These are phyloP conservation scores for Bolboschoenoplectus hybrid DNA, from an alignment of 202 grass and related monocot genomes.

Conservation along the genomic window DNA sequence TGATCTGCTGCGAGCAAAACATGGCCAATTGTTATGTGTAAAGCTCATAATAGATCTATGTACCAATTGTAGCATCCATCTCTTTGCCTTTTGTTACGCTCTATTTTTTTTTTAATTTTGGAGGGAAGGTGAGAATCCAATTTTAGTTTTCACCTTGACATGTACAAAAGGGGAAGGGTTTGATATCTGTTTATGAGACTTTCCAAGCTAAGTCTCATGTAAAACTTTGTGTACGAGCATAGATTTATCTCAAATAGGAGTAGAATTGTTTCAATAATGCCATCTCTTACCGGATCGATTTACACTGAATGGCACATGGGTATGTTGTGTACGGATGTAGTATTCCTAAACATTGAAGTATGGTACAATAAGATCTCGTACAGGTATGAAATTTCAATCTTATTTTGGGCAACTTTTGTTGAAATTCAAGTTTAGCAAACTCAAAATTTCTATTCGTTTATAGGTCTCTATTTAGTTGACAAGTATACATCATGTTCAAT, in stretches of 20 bases:
- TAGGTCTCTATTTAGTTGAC: too few relatives aligned
- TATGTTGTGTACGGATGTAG: neutral
- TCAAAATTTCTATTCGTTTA: too few relatives aligned
- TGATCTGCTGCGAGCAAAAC: constrained; percentile 22
- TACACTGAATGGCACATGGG: constrained; percentile 10
- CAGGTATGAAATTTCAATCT: neutral
- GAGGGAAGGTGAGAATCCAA: constrained; percentile 6
- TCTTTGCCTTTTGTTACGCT: constrained; percentile 17
- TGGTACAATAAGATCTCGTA: neutral
- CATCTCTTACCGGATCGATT: neutral
- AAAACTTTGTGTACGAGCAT: constrained; percentile 18
- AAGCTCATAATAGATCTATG: constrained; percentile 35
- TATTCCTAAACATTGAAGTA: constrained; percentile 16
- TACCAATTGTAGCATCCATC: neutral
- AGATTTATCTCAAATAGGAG: constrained; percentile 18
- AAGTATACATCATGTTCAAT: too few relatives aligned
- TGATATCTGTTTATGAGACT: neutral
- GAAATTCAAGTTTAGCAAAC: too few relatives aligned
- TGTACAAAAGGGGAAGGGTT: constrained; percentile 28
- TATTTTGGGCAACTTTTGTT: neutral
- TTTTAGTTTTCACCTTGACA: neutral
- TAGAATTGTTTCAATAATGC: neutral
- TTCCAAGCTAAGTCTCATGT: neutral
- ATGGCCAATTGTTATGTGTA: constrained; percentile 8
- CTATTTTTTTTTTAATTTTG: constrained; percentile 7